These are phyloP conservation scores for Spiromastix sp. DNA, from an alignment of 2,329 filamentous ascomycete species.

Conservation along the genomic window DNA sequence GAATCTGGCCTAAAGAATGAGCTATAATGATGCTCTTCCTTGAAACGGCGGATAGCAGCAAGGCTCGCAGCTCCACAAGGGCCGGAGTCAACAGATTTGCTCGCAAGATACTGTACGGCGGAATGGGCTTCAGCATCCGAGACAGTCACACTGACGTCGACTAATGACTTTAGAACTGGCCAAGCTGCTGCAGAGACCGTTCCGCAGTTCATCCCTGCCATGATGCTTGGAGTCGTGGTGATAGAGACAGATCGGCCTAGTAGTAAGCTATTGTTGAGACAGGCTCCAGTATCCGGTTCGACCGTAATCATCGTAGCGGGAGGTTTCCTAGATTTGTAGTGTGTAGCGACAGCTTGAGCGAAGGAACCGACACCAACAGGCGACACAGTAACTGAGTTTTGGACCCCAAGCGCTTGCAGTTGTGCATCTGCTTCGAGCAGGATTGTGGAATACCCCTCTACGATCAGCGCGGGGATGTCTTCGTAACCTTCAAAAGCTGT, in stretches of 20 bases:
- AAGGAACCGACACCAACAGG: constrained; percentile 66
- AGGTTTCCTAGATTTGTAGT: constrained; percentile 45
- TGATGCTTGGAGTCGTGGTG: constrained; percentile 53
- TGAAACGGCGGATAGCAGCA: constrained; percentile 44
- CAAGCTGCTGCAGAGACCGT: constrained; percentile 58
- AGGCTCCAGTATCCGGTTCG: constrained; percentile 56
- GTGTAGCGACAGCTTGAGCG: constrained; percentile 56
- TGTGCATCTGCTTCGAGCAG: constrained; percentile 58
- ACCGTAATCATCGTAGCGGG: constrained; percentile 49
- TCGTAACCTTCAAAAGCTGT: constrained; percentile 57
- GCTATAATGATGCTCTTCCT: constrained; percentile 21
- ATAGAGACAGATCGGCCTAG: constrained; percentile 40
- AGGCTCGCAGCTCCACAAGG: constrained; percentile 53
- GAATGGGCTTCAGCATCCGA: constrained; percentile 53
- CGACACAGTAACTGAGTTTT: constrained; percentile 45
- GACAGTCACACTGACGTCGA: constrained; percentile 52
- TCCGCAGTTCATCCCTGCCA: constrained; percentile 65
- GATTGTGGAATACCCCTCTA: constrained; percentile 69
- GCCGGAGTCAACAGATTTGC: constrained; percentile 40
- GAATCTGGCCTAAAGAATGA: constrained; percentile 34
- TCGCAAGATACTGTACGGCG: constrained; percentile 45
- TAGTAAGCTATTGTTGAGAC: constrained; percentile 39
- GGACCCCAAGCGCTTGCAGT: constrained; percentile 29
- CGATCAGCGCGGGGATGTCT: constrained; percentile 60
- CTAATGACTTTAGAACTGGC: constrained; percentile 45